Evolutionary conservation across 495 filamentous ascomycete species (phyloP).

Genomic region (Aspergillus sclerotiicarbonarius): DNA sequence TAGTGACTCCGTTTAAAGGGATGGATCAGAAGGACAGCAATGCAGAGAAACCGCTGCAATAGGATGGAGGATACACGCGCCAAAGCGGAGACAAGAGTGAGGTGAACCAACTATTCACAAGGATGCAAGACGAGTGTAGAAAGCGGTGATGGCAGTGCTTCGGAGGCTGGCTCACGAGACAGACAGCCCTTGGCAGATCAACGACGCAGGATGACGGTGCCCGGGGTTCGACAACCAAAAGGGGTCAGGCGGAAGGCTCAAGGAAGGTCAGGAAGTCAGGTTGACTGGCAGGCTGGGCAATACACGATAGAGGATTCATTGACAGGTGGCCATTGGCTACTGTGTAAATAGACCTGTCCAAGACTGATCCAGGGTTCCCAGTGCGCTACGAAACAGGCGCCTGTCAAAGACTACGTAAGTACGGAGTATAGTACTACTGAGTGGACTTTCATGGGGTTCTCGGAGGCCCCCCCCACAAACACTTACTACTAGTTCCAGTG

Average conservation of each 20-base stretch:
- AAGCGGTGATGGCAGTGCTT: slow-evolving; percentile 16
- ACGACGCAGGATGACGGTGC: slow-evolving; percentile 32
- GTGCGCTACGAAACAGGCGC: not conserved
- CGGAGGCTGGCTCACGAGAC: slow-evolving; percentile 20
- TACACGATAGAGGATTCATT: slow-evolving; percentile 2
- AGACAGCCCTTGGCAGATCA: slow-evolving; percentile 15
- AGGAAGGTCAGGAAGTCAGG: slow-evolving; percentile 3
- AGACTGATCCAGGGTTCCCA: not conserved
- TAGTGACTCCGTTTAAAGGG: slow-evolving; percentile 4
- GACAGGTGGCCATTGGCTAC: slow-evolving; percentile 3
- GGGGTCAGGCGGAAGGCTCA: slow-evolving; percentile 23
- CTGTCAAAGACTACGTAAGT: no score
- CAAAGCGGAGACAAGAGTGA: slow-evolving; percentile 7
- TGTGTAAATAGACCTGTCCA: not conserved
- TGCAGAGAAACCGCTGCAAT: slow-evolving; percentile 4
- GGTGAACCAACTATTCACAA: slow-evolving; percentile 2
- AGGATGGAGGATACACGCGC: slow-evolving; percentile 4
- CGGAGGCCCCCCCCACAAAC: no score
- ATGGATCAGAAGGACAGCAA: slow-evolving; percentile 7
- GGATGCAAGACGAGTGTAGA: slow-evolving; percentile 2
- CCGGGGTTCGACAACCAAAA: slow-evolving; percentile 15
- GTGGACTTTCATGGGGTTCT: no score
- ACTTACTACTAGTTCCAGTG: no score
- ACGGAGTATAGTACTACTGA: no score
- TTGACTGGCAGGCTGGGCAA: slow-evolving; percentile 8